Conservation (phyloP, 2,329 filamentous ascomycete species). For the Aspergillus aculeatinus region DNA sequence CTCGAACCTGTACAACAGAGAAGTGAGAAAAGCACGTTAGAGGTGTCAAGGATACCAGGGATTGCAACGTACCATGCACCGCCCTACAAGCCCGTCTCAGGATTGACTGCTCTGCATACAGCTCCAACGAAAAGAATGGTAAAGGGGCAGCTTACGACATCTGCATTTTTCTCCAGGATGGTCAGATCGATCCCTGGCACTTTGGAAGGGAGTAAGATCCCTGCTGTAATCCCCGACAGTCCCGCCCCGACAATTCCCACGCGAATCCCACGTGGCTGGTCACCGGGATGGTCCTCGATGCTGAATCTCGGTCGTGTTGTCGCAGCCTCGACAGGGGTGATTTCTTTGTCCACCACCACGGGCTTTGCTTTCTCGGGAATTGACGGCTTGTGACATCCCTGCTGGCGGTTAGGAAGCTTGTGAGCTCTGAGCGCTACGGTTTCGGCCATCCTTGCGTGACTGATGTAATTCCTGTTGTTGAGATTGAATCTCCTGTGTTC, state of each 20-base stretch:
- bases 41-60: no score
- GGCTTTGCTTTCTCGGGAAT: neutral
- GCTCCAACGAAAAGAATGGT: neutral
- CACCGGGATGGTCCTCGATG: neutral
- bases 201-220: neutral
- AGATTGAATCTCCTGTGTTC: neutral
- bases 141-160: neutral
- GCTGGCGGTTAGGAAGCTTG: neutral
- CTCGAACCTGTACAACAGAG: slow-evolving; percentile 31
- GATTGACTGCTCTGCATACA: no score
- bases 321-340: neutral
- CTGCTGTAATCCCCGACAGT: neutral
- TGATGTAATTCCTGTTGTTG: neutral
- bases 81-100: neutral
- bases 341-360: neutral
- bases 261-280: neutral
- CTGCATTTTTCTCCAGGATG: neutral
- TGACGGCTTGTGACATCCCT: neutral
- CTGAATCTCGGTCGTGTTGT: neutral
- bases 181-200: neutral
- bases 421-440: neutral
- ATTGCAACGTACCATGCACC: neutral
- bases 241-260: neutral
- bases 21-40: neutral
- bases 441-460: neutral